Evolutionary conservation across 2,329 filamentous ascomycete genomes (phyloP), one percentile per base, ranked within the genome.

Genomic region (Aspergillus piperis): DNA sequence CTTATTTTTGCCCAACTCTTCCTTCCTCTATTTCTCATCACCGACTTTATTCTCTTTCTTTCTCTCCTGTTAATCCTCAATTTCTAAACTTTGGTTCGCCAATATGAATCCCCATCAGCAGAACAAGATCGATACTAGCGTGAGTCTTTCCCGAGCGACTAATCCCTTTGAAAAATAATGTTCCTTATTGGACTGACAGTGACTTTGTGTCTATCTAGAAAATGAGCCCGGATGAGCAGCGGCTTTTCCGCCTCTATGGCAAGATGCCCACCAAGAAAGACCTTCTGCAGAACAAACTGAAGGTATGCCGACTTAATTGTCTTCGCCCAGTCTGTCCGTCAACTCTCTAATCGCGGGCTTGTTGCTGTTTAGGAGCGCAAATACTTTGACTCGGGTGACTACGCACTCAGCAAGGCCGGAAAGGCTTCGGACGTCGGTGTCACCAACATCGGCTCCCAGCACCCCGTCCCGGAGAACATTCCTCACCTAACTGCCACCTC

Each of bases 231-330:
- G 95, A 99, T 73, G 95, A 99, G 84, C 93, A 97, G 80, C 91
- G 91, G 65, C 89, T 98, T 74, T 95, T 98, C 84, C 90, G 93
- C 67, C 89, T 98, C 66, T 99, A 99, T 79, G 95, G 95, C 80
- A 98, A 98, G 82, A 89, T 98, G 62, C 95, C 95, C 66, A 96
- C 90, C 79, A 95, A 95, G 78, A 96, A 93, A 78, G 94, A 97
- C 78, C 86, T 97, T 73, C 89, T 98, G 71, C 92, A 96, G 83
- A 98, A 98, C 84, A 96, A 98, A 77, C 87, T 98, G 75, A 97
- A 97, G 81, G 86, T 86, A 76, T 25, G 70, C 51, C 47, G 15
- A 10, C 38, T 52, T 50, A 13, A 19, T 32, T 13, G 17, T 15
- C 10, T 38, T 47, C 41, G 36, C 41, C 36, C 41, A 39, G 32